phyloP scores from a whole-genome alignment of 1,284 basidiomycete genomes.

The Papiliotrema flavescens region DNA sequence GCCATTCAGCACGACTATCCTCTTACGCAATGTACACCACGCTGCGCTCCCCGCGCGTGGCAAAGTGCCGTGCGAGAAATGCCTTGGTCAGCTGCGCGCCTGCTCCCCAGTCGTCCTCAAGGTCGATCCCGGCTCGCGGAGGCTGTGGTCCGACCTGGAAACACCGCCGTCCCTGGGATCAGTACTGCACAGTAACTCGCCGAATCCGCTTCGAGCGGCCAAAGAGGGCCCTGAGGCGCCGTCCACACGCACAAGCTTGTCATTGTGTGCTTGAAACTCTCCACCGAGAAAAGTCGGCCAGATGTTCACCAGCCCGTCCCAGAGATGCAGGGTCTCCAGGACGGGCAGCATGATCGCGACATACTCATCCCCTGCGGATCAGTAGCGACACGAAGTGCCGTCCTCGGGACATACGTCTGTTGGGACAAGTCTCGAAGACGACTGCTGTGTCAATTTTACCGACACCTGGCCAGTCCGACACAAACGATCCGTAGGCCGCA shows the following conservation, averaged over 20 bases:
- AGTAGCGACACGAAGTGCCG: background rate
- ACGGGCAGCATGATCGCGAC: background rate
- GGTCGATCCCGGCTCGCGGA: background rate
- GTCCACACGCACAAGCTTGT: background rate
- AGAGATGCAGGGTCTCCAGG: background rate
- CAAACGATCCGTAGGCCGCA: no score
- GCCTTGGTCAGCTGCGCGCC: background rate
- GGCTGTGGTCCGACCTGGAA: background rate
- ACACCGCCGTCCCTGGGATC: background rate
- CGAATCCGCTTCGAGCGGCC: no score
- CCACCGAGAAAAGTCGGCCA: background rate
- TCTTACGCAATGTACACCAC: conserved; percentile 2
- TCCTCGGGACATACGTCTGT: background rate
- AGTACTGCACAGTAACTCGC: background rate
- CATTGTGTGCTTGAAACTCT: background rate
- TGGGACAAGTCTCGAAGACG: background rate
- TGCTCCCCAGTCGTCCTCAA: background rate
- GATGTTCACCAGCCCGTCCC: background rate
- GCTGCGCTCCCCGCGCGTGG: background rate
- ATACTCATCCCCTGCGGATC: background rate
- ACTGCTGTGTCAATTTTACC: background rate
- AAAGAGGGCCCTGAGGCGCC: no score
- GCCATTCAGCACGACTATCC: background rate
- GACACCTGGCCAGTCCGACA: background rate
- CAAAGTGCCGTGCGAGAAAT: background rate